Evolutionary conservation across 805 yeast species (phyloP).

Genomic region (Candida nanaspora): DNA sequence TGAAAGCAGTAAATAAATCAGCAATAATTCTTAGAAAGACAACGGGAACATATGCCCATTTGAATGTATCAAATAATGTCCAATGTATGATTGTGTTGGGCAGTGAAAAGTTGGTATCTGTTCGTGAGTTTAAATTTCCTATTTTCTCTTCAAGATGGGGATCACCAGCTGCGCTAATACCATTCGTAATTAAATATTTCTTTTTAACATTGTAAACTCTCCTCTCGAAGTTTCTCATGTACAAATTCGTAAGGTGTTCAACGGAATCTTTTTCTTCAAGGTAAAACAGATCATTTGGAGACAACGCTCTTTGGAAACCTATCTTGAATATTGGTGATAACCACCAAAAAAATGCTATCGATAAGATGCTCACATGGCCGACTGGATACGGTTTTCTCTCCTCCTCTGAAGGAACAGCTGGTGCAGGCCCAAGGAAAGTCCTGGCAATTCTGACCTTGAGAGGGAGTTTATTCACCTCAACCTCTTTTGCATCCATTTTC

Average conservation of each 20-base stretch:
- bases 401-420: background rate
- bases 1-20: constrained; percentile 33
- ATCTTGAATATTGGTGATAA: constrained; percentile 51
- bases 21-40: background rate
- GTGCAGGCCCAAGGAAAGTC: background rate
- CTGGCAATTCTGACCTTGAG: background rate
- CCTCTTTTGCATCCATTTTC: background rate
- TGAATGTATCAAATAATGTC: background rate
- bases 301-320: constrained; percentile 67
- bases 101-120: background rate
- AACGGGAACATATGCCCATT: background rate
- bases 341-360: constrained; percentile 48
- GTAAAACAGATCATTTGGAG: constrained; percentile 54
- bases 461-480: background rate
- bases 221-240: constrained; percentile 26
- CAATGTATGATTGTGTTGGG: background rate
- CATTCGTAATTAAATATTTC: constrained; percentile 3
- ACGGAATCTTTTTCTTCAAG: constrained; percentile 39
- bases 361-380: background rate
- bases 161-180: background rate
- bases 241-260: constrained; percentile 29
- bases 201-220: constrained; percentile 20
- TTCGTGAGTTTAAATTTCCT: background rate
- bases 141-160: background rate
- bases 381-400: background rate